Conservation (phyloP, 2,329 filamentous ascomycete species). For the Phialophora chinensis region DNA sequence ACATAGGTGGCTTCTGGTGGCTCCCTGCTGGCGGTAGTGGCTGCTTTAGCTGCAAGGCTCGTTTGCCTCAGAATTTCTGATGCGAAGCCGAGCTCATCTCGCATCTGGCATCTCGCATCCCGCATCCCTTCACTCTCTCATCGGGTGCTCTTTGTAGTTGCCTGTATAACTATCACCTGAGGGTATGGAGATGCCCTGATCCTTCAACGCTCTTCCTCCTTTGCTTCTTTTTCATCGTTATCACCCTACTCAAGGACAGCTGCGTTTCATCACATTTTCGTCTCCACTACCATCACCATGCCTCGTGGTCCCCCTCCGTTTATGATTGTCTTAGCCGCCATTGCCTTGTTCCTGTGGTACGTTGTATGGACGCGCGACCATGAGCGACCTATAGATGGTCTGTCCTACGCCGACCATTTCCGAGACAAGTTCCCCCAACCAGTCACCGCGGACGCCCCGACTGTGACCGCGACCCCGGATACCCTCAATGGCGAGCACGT, state of each 20-base stretch:
- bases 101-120: neutral
- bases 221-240: neutral
- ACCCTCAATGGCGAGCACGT: conserved; percentile 52
- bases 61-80: neutral
- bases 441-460: conserved; percentile 16
- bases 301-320: conserved; percentile 39
- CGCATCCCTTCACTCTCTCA: neutral
- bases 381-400: conserved; percentile 27
- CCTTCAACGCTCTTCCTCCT: neutral
- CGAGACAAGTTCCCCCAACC: conserved; percentile 26
- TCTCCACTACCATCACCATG: conserved; percentile 28
- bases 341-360: conserved; percentile 41
- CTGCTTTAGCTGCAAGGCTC: neutral
- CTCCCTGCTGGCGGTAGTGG: neutral
- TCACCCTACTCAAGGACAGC: neutral
- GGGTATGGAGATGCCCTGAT: neutral
- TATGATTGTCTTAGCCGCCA: conserved; percentile 39
- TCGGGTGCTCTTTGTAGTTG: neutral
- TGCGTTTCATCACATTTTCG: neutral
- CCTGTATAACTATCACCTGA: conserved; percentile 9
- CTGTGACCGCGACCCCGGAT: conserved; percentile 36
- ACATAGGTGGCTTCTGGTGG: too few species aligned
- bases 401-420: conserved; percentile 28
- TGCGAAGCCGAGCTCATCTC: neutral
- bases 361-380: conserved; percentile 39